Evolutionary conservation across 805 yeast species (phyloP), one percentile per base, ranked within the genome.

Genomic region (Yarrowia hollandica): DNA sequence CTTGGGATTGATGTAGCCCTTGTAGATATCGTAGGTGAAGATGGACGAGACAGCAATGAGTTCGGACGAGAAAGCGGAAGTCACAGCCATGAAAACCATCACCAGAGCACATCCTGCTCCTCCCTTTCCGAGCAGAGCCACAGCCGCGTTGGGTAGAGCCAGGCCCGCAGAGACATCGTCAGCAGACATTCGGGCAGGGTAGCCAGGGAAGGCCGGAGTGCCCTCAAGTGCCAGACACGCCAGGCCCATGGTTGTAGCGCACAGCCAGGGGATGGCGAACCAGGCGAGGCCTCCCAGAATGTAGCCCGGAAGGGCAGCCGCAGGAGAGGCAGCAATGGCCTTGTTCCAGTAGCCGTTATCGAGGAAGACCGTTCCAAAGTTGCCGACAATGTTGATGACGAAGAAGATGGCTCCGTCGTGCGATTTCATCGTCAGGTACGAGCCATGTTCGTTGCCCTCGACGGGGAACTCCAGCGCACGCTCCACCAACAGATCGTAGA

Each of bases 51-150:
- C 91, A 2, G 96, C 86, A 68, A 90, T 88, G 67, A 90, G 80
- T 72, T 90, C 96, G 34, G 96, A 92, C 28, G 96, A 87, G 80
- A 88, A 82, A 22, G 97, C 96, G 48, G 95, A 86, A 0, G 97
- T 90, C 39, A 87, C 92, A 22, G 97, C 96, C 91, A 89, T 87
- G 72, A 90, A 90, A 10, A 90, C 81, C 77, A 90, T 74, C 30
- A 90, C 71, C 63, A 90, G 77, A 9, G 90, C 80, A 31, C 91
- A 91, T 48, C 82, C 91, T 4, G 95, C 96, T 62, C 97, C 97
- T 66, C 92, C 88, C 63, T 78, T 85, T 56, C 97, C 97, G 73
- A 90, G 77, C 38, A 90, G 74, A 0, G 96, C 89, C 38, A 82
- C 86, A 1, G 96, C 95, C 35, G 96, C 86, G 63, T 81, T 82